These are phyloP conservation scores for Symbiotaphrina buchneri DNA, from an alignment of 495 filamentous ascomycete species.

Conservation along the genomic window DNA sequence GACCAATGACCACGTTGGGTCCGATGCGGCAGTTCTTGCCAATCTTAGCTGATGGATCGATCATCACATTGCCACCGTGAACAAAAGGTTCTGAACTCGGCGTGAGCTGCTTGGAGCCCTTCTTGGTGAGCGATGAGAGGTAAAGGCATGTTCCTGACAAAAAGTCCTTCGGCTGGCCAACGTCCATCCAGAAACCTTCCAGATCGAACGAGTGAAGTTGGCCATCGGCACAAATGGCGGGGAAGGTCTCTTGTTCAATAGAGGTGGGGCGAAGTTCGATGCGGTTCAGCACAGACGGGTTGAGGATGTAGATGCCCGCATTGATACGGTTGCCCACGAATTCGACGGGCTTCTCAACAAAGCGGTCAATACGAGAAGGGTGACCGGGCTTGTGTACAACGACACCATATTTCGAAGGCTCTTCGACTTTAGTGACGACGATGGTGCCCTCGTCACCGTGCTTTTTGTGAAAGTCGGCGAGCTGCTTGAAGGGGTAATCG, in stretches of 20 bases:
- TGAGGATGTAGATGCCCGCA: conserved; percentile 96
- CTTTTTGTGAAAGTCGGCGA: conserved; percentile 69
- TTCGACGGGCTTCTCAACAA: conserved; percentile 98
- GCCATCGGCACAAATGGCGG: conserved; percentile 74
- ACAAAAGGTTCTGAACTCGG: conserved; percentile 59
- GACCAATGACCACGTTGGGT: conserved; percentile 92
- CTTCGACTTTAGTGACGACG: conserved; percentile 97
- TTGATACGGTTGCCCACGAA: conserved; percentile 99
- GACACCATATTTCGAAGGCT: conserved; percentile 97
- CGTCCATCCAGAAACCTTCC: conserved; percentile 99
- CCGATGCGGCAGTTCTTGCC: conserved; percentile 98
- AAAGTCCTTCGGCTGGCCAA: conserved; percentile 98
- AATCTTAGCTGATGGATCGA: conserved; percentile 88
- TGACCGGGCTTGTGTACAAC: conserved; percentile 94
- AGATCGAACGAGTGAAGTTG: conserved; percentile 95
- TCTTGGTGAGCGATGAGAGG: conserved; percentile 82
- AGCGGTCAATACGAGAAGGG: conserved; percentile 83
- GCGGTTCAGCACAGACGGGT: conserved; percentile 69
- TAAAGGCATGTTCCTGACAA: conserved; percentile 92
- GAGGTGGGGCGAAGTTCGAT: conserved; percentile 95
- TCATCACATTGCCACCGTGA: conserved; percentile 88
- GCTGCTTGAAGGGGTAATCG: conserved; percentile 85
- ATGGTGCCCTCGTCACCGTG: conserved; percentile 97
- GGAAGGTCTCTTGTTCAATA: conserved; percentile 99
- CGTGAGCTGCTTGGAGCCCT: conserved; percentile 67